A percentile compares a stretch with the other conserved stretches of the same genome.
These are phyloP conservation scores for Blastobotrys proliferans DNA, from an alignment of 1,139 yeast species.

Conservation along the genomic window DNA sequence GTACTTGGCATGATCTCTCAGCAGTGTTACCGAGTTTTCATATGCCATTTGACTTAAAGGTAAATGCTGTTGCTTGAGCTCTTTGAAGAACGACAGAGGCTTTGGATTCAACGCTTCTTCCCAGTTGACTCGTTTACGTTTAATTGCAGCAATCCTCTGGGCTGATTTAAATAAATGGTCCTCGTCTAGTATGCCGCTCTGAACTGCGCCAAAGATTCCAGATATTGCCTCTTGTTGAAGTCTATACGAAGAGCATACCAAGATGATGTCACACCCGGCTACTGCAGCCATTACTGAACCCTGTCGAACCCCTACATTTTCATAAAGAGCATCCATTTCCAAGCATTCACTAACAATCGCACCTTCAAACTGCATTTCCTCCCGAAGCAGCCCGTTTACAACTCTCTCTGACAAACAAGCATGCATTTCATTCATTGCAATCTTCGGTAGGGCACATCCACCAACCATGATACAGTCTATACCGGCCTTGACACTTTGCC, in stretches of 20 bases:
- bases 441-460: constrained; percentile 67
- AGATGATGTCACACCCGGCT: constrained; percentile 64
- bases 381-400: constrained; percentile 49
- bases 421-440: constrained; percentile 58
- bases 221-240: constrained; percentile 58
- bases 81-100: constrained; percentile 32
- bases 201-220: constrained; percentile 51
- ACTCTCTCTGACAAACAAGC: constrained; percentile 61
- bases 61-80: constrained; percentile 44
- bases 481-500: constrained; percentile 46
- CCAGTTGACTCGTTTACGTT: constrained; percentile 47
- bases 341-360: constrained; percentile 62
- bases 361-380: constrained; percentile 53
- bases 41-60: constrained; percentile 48
- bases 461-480: constrained; percentile 60
- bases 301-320: constrained; percentile 61
- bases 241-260: constrained; percentile 57
- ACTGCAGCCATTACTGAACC: constrained; percentile 59
- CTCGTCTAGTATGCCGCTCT: constrained; percentile 50
- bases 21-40: constrained; percentile 51
- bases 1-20: constrained; percentile 51
- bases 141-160: constrained; percentile 45
- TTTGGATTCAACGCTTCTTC: constrained; percentile 39
- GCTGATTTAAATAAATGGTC: constrained; percentile 44
- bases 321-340: constrained; percentile 62